phyloP scores from a whole-genome alignment of 1,139 yeast genomes.

The Zygosaccharomyces pseudobailii region DNA sequence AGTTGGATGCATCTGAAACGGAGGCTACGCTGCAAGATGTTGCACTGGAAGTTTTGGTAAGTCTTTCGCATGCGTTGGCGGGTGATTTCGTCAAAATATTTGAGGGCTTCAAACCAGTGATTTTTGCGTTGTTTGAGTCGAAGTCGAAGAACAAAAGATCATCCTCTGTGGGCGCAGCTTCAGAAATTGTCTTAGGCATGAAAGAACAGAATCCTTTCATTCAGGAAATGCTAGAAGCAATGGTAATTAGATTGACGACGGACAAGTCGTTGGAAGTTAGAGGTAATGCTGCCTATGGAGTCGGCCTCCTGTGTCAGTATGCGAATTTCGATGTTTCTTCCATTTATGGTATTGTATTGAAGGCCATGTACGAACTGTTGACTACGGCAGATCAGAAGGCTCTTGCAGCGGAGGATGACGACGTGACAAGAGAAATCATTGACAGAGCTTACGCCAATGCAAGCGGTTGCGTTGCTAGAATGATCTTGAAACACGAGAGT shows the following conservation, averaged over 20 bases:
- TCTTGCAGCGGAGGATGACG: slow-evolving; percentile 58
- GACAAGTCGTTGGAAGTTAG: slow-evolving; percentile 87
- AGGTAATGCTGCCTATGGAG: slow-evolving; percentile 95
- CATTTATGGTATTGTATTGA: slow-evolving; percentile 64
- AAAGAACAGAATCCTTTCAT: slow-evolving; percentile 62
- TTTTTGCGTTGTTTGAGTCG: slow-evolving; percentile 56
- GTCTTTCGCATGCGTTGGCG: slow-evolving; percentile 61
- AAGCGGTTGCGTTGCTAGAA: slow-evolving; percentile 94
- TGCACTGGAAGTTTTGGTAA: slow-evolving; percentile 78
- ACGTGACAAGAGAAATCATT: slow-evolving; percentile 73
- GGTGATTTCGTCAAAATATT: slow-evolving; percentile 72
- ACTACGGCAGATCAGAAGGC: slow-evolving; percentile 69
- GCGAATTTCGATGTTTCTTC: slow-evolving; percentile 56
- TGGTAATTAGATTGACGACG: slow-evolving; percentile 60
- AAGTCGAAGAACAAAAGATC: slow-evolving; percentile 74
- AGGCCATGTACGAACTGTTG: slow-evolving; percentile 72
- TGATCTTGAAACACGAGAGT: slow-evolving; percentile 68
- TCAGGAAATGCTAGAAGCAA: slow-evolving; percentile 64
- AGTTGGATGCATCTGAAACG: slow-evolving; percentile 74
- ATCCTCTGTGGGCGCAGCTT: slow-evolving; percentile 81
- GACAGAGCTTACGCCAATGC: slow-evolving; percentile 90
- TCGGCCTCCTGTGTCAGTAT: slow-evolving; percentile 71
- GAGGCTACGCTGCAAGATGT: slow-evolving; percentile 83
- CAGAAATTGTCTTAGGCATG: slow-evolving; percentile 81
- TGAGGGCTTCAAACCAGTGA: slow-evolving; percentile 62